Percentiles rank a stretch among this genome's conserved stretches.
Evolutionary conservation across 495 filamentous ascomycete species (phyloP).

Genomic region (Neurospora sp.): DNA sequence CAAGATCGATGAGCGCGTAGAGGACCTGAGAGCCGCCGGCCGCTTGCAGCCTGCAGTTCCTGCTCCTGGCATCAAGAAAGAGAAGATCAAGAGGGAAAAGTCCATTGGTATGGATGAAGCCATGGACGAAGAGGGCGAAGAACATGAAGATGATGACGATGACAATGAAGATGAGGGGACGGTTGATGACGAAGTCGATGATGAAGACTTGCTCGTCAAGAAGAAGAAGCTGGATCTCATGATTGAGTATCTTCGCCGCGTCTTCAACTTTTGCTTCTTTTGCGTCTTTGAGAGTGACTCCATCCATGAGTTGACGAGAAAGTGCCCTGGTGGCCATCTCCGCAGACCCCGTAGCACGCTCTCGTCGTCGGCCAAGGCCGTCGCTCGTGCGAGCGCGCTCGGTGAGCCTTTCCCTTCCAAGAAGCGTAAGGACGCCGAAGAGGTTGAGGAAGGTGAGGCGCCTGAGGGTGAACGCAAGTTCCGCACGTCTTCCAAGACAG

Average conservation of each 20-base stretch:
- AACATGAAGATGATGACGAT: conserved; percentile 54
- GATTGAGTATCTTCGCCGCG: conserved; percentile 91
- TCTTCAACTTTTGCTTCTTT: conserved; percentile 99
- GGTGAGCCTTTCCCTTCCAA: conserved; percentile 73
- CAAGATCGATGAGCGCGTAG: conserved; percentile 78
- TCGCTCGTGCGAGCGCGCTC: conserved; percentile 70
- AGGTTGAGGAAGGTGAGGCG: conserved; percentile 54
- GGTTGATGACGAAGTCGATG: conserved; percentile 73
- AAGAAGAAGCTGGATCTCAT: conserved; percentile 95
- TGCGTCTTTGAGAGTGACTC: conserved; percentile 98
- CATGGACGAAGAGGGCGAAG: conserved; percentile 60
- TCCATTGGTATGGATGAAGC: conserved; percentile 55
- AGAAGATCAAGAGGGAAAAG: conserved; percentile 44
- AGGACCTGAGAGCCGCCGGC: conserved; percentile 62
- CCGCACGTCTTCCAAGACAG: conserved; percentile 60
- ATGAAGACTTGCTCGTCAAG: conserved; percentile 77
- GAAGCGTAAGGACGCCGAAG: conserved; percentile 56
- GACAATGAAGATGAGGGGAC: conserved; percentile 69
- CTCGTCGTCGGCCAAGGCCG: conserved; percentile 68
- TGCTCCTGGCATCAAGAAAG: conserved; percentile 43
- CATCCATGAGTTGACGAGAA: conserved; percentile 86
- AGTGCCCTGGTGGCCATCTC: conserved; percentile 93
- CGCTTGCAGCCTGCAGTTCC: conserved; percentile 56
- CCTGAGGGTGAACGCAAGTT: conserved; percentile 55
- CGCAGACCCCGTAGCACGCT: conserved; percentile 78